Evolutionary conservation across 208 protist species (phyloP), one percentile per base, ranked within the genome.

Genomic region (Trypanosoma grayi): DNA sequence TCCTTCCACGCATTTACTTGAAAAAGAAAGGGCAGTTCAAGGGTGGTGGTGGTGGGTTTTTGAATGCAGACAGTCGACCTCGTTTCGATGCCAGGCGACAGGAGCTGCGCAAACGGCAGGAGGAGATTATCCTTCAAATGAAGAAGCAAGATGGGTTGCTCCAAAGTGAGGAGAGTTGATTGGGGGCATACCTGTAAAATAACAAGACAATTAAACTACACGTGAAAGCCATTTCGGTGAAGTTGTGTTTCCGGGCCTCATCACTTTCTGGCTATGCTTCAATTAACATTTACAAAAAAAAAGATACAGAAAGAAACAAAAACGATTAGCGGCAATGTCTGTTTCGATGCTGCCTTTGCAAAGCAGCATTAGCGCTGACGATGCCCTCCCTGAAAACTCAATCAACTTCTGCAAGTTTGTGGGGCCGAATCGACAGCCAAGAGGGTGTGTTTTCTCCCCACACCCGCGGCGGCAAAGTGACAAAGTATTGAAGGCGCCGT

Each of bases 121-220:
- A 50, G 2, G 71, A 80, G 10, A 82, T 89, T 43, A 85, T 93
- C 52, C 57, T 55, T 24, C 44, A 71, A 45, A 93, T 93, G 86
- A 89, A 86, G 46, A 62, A 73, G 37, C 66, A 88, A 45, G 80
- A 87, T 70, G 59, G 47, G 30, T 28, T 14, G 24, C 33, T n/a
- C 13, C 39, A 76, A 59, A 8, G 10, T 45, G 3, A 18, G 13
- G n/a, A 8, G 14, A 13, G 4, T 5, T 34, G 9, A 33, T 51
- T 51, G 48, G 1, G n/a, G 1, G 3, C 2, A 18, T 57, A 6
- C 20, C 9, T 40, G 53, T 4, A n/a, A 43, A n/a, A 43, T n/a
- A n/a, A 10, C 14, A 5, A 43, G 16, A 43, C 10, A n/a, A 10
- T 22, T 43, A 43, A 10, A 59, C n/a, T n/a, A n/a, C n/a, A n/a